Evolutionary conservation across 75 land plant species (phyloP).

Genomic region (Cryptomeria japonica): DNA sequence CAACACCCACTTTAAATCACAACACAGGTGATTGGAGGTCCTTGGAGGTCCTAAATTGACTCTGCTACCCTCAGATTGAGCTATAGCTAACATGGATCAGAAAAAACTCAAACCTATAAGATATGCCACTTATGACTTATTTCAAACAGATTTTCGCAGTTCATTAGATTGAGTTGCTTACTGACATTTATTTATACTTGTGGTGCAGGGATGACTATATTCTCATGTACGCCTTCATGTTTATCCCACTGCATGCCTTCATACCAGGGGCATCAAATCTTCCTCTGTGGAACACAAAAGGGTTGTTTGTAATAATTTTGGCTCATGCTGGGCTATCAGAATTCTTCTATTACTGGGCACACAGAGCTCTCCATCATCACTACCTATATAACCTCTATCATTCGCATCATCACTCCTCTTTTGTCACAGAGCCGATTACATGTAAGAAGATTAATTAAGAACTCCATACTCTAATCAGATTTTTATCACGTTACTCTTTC

Average conservation of each 20-base stretch:
- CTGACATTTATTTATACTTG: background rate
- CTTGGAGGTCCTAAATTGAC: no score
- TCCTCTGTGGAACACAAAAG: constrained; percentile 65
- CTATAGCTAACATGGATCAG: no score
- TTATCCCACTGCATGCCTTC: background rate
- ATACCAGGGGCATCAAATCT: constrained; percentile 11
- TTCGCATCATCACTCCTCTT: constrained; percentile 82
- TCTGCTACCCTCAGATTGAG: no score
- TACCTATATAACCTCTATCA: constrained; percentile 79
- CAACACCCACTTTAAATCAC: no score
- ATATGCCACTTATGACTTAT: no score
- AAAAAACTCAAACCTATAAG: no score
- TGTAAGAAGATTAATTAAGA: constrained; percentile 30
- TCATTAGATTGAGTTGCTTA: no score
- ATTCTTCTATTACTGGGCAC: constrained; percentile 89
- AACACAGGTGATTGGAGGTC: no score
- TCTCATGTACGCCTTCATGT: background rate
- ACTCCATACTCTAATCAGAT: no score
- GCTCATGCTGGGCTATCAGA: constrained; percentile 78
- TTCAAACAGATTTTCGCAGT: no score
- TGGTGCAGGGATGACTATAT: constrained; percentile 12
- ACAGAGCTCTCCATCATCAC: constrained; percentile 91
- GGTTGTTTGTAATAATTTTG: constrained; percentile 36
- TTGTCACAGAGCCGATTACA: constrained; percentile 83
- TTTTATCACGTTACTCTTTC: background rate